Evolutionary conservation across 495 filamentous ascomycete species (phyloP).

Genomic region (Hypomontagnella submonticulosa): DNA sequence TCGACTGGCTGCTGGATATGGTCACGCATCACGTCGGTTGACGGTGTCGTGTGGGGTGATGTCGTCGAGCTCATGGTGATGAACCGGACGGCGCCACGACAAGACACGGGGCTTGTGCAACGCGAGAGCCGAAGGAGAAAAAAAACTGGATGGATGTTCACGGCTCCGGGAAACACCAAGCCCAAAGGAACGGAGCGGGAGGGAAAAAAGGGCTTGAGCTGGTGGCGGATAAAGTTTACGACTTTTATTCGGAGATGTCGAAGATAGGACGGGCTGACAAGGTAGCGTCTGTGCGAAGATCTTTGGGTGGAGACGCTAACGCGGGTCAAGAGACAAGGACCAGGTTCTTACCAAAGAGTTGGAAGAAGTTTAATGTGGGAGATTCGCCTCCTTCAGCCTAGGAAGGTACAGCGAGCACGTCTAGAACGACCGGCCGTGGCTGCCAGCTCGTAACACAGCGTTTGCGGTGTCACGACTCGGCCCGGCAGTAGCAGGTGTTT

Average conservation of each 20-base stretch:
- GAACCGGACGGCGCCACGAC: slow-evolving; percentile 9
- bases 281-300: slow-evolving; percentile 35
- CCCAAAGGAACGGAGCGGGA: slow-evolving; percentile 18
- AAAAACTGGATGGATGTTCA: slow-evolving; percentile 8
- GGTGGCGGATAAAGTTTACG: slow-evolving; percentile 33
- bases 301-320: slow-evolving; percentile 48
- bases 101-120: slow-evolving; percentile 18
- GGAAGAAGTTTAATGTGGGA: slow-evolving; percentile 38
- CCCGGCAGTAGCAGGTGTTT: slow-evolving; percentile 19
- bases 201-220: slow-evolving; percentile 22
- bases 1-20: slow-evolving; percentile 62
- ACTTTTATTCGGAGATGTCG: slow-evolving; percentile 35
- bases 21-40: slow-evolving; percentile 41
- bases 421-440: slow-evolving; percentile 23
- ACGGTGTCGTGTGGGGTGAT: slow-evolving; percentile 25
- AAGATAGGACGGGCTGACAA: slow-evolving; percentile 34
- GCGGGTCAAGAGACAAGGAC: slow-evolving; percentile 31
- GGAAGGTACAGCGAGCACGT: slow-evolving; percentile 11
- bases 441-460: slow-evolving; percentile 19
- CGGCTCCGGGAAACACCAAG: slow-evolving; percentile 8
- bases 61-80: slow-evolving; percentile 41
- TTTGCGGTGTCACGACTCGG: slow-evolving; percentile 28
- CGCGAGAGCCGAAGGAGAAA: slow-evolving; percentile 7
- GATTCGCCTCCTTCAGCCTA: slow-evolving; percentile 27
- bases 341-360: slow-evolving; percentile 42